phyloP scores from a whole-genome alignment of 768 basidiomycete species.

The Coprinopsis cinerea region DNA sequence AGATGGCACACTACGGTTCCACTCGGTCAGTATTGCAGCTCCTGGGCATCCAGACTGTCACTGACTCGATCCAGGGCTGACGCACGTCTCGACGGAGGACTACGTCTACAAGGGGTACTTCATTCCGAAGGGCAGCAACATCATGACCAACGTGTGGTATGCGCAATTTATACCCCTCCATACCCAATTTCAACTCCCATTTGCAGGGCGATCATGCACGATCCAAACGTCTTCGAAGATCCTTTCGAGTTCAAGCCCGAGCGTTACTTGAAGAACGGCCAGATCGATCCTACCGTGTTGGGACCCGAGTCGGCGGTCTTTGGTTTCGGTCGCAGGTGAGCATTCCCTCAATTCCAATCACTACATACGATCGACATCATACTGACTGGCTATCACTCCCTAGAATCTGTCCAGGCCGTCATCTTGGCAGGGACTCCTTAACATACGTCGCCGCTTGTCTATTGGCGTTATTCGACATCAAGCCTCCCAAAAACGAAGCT shows the following conservation, averaged over 20 bases:
- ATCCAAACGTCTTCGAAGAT: constrained; percentile 8
- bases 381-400: neutral
- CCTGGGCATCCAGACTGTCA: neutral
- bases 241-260: constrained; percentile 11
- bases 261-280: constrained; percentile 3
- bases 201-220: constrained; percentile 14
- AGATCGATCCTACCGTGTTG: constrained; percentile 6
- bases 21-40: constrained; percentile 2
- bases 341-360: no score
- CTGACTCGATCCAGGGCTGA: neutral
- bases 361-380: no score
- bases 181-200: neutral
- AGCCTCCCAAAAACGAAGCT: neutral
- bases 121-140: constrained; percentile 12
- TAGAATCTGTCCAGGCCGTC: neutral
- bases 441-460: neutral
- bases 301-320: constrained; percentile 18
- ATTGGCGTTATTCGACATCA: neutral
- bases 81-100: constrained; percentile 9
- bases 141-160: constrained; percentile 15
- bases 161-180: neutral
- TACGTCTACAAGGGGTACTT: constrained; percentile 12
- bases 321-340: constrained; percentile 23
- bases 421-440: neutral
- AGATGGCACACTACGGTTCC: constrained; percentile 18